These are phyloP conservation scores for Durusdinium trenchii DNA, from an alignment of 73 alveolate genomes.

Conservation along the genomic window DNA sequence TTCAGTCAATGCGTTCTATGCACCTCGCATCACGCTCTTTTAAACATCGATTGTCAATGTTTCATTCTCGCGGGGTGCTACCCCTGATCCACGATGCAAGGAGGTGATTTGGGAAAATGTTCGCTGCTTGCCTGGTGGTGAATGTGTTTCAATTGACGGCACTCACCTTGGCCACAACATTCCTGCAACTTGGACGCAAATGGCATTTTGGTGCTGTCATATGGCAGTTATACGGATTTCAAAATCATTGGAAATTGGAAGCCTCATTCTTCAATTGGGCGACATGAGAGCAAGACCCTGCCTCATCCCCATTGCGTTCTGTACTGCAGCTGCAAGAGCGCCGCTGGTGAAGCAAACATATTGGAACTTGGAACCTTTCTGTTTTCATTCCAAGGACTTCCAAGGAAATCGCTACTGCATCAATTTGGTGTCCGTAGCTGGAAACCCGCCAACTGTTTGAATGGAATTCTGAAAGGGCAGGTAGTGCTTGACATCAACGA, in stretches of 20 bases:
- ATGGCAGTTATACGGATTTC: too few species aligned
- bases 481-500: background rate
- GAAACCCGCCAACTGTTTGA: conserved; percentile 45
- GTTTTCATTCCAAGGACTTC: background rate
- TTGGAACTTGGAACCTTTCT: background rate
- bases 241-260: too few species aligned
- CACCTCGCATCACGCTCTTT: background rate
- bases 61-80: background rate
- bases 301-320: too few species aligned
- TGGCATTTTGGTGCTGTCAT: too few species aligned
- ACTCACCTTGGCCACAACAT: conserved; percentile 94
- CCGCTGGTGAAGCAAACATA: background rate
- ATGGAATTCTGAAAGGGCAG: background rate
- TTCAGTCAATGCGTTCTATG: background rate
- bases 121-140: conserved; percentile 83
- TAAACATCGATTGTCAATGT: background rate
- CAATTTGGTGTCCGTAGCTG: conserved; percentile 87
- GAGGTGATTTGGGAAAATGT: conserved; percentile 85
- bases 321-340: background rate
- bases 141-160: conserved; percentile 76
- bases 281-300: conserved; percentile 10
- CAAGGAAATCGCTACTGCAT: conserved; percentile 93
- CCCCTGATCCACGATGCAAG: background rate
- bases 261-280: too few species aligned
- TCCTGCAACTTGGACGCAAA: conserved; percentile 31